Conservation (phyloP, 495 filamentous ascomycete genomes). For the Penicillium riverlandense region DNA sequence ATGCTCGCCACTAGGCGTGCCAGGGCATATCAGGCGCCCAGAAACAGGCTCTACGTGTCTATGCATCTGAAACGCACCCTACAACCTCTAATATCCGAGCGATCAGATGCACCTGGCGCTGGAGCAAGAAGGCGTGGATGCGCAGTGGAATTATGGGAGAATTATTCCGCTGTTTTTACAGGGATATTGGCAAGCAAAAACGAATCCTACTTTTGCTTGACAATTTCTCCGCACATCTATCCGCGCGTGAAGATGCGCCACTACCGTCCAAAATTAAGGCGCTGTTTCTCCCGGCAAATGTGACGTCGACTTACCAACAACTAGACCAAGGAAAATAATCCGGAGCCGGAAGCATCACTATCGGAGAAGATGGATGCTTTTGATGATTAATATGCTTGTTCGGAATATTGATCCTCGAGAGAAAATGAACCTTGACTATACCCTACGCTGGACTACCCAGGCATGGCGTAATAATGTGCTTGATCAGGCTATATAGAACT, state of each 20-base stretch:
- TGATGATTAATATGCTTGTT: background rate
- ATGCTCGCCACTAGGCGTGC: too few relatives aligned
- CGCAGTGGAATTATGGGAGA: constrained; percentile 12
- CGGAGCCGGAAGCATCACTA: constrained; percentile 18
- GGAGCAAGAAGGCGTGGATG: constrained; percentile 19
- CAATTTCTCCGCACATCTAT: constrained; percentile 9
- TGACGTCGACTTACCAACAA: constrained; percentile 11
- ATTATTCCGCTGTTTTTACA: constrained; percentile 17
- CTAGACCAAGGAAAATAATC: constrained; percentile 22
- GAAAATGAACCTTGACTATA: constrained; percentile 3
- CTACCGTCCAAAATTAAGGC: constrained; percentile 14
- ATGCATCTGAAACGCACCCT: too few relatives aligned
- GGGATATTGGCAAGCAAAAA: constrained; percentile 8
- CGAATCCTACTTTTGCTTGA: constrained; percentile 16
- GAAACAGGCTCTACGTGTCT: too few relatives aligned
- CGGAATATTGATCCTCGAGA: background rate
- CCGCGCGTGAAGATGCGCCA: constrained; percentile 5
- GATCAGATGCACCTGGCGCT: constrained; percentile 9
- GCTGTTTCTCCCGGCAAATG: constrained; percentile 12
- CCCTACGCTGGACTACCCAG: constrained; percentile 1
- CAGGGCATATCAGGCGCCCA: too few relatives aligned
- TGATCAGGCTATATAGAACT: constrained; percentile 2
- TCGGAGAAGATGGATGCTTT: constrained; percentile 9
- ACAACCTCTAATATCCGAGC: too few relatives aligned
- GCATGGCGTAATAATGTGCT: constrained; percentile 5